Evolutionary conservation across 163 green algal genomes (phyloP).

Genomic region (Coccomyxa subellipsoidea): DNA sequence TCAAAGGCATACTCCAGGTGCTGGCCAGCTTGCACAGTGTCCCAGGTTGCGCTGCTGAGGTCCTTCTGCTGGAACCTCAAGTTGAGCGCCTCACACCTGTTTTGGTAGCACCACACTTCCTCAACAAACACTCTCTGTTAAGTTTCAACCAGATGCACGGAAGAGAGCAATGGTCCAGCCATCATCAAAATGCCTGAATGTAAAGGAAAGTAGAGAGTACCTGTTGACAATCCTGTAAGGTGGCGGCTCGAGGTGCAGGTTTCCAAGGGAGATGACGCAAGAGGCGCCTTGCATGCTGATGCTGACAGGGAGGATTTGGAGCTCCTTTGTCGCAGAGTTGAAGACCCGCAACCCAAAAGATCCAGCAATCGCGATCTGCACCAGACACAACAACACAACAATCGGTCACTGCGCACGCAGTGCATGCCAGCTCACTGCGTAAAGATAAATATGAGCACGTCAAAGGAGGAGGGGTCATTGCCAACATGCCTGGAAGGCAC

Average conservation of each 20-base stretch:
- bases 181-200: too few relatives aligned
- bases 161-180: too few relatives aligned
- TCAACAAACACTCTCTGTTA: too few relatives aligned
- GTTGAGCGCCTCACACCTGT: constrained; percentile 35
- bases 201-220: background rate
- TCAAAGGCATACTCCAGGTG: constrained; percentile 48
- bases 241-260: constrained; percentile 16
- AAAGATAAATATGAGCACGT: too few relatives aligned
- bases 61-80: constrained; percentile 45
- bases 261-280: constrained; percentile 33
- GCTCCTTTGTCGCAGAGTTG: constrained; percentile 3
- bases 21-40: constrained; percentile 23
- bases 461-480: too few relatives aligned
- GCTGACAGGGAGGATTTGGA: constrained; percentile 38
- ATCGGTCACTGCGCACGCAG: too few relatives aligned
- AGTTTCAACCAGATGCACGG: too few relatives aligned
- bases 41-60: constrained; percentile 24
- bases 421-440: too few relatives aligned
- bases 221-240: constrained; percentile 55
- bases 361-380: constrained; percentile 32
- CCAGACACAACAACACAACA: too few relatives aligned
- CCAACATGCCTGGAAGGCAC: constrained; percentile 31
- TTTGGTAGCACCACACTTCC: too few relatives aligned
- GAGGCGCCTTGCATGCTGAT: constrained; percentile 35
- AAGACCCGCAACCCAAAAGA: constrained; percentile 40